Base-by-base conservation (phyloP, 495 filamentous ascomycete species). In the Penicillium crystallinum region DNA sequence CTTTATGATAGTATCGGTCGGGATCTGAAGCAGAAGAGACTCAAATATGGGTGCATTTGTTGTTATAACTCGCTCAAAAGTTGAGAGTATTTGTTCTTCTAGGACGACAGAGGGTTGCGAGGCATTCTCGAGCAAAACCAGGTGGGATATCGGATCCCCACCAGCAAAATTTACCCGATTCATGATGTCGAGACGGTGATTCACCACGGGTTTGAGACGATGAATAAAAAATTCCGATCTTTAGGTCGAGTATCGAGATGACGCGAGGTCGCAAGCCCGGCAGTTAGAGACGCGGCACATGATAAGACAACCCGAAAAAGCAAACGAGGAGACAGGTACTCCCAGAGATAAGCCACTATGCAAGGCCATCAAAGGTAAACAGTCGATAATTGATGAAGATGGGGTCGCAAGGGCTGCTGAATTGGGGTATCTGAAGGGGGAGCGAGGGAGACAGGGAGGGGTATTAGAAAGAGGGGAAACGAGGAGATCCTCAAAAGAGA, bases 41-140 rank as follows among this genome's bases (percentile, higher is more conserved):
- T 81, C 80, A 46, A 82, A 65, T 39, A 84, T 70, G 21, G 80
- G 78, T 30, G 77, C 72, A 58, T 82, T 73, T 18, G 77, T 74
- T 25, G 77, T 77, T 48, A 84, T 57, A 43, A 81, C 67, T 52
- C 67, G 61, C 56, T 81, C 80, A 55, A 83, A 80, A 17, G 57
- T 69, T 3, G 76, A 78, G 6, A 76, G 67, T 34, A 57, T 53
- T n/a, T 65, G 67, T 41, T 71, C 64, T 21, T 46, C 55, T 19
- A 62, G 57, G 25, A 65, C 30, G 17, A 59, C 52, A 29, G 60
- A 62, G 22, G 60, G 52, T 38, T 67, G 63, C 39, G 59, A 52
- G 29, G 66, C 65, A 29, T 55, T 61, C 46, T 69, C 66, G 4
- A 71, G 41, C 59, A 59, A 52, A 40, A 55, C 48, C 47, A 59